phyloP scores from a whole-genome alignment of 768 basidiomycete species.

The Psilocybe subaeruginosa region DNA sequence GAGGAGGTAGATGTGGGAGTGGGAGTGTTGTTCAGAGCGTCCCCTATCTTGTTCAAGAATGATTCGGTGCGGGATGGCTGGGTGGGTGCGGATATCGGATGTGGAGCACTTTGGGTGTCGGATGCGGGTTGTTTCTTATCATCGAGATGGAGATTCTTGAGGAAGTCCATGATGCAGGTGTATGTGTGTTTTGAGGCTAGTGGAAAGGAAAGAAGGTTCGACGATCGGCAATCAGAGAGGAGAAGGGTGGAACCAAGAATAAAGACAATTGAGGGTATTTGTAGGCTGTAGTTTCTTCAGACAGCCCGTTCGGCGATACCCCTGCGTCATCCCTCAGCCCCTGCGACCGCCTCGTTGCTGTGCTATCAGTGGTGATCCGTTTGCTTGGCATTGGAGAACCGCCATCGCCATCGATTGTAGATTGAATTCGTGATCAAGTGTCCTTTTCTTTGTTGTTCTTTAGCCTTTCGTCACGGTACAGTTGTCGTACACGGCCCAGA shows the following conservation, averaged over 20 bases:
- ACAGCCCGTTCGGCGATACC: background rate
- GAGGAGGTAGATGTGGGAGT: background rate
- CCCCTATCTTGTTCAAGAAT: constrained; percentile 16
- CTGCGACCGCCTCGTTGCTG: background rate
- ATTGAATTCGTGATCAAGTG: no score
- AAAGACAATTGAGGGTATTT: background rate
- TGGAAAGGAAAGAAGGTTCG: background rate
- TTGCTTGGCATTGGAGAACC: background rate
- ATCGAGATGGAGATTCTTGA: constrained; percentile 14
- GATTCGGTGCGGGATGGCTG: background rate
- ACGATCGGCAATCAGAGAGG: background rate
- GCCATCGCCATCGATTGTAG: background rate
- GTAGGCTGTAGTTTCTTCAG: no score
- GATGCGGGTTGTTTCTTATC: background rate
- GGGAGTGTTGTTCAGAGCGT: constrained; percentile 1
- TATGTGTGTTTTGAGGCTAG: background rate
- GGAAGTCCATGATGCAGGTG: constrained; percentile 11
- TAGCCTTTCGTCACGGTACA: background rate
- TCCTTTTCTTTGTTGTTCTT: background rate
- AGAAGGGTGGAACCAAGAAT: background rate
- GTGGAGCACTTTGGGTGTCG: background rate
- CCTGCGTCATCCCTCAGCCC: background rate
- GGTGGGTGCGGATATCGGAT: background rate
- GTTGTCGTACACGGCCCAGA: no score
- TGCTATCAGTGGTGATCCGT: background rate